A percentile compares a stretch with the other conserved stretches of the same genome.
phyloP scores from a whole-genome alignment of 208 protist species.

The Crithidia brevicula region DNA sequence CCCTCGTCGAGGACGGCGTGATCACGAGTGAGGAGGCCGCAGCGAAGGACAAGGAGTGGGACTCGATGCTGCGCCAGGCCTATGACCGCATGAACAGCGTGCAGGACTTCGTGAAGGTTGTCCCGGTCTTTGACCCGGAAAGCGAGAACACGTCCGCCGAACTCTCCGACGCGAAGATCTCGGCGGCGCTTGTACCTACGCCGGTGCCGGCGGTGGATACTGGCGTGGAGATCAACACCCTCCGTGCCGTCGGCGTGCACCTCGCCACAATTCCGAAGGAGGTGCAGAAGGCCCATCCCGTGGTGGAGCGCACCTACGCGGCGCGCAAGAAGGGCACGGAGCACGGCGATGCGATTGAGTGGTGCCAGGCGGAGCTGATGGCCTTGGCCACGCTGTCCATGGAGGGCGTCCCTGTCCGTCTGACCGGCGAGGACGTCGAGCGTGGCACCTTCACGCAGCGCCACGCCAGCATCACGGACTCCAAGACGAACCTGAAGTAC shows the following conservation, averaged over 20 bases:
- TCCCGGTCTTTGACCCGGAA: conserved; percentile 72
- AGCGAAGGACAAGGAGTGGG: conserved; percentile 76
- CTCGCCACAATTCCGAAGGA: conserved; percentile 88
- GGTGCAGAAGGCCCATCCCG: conserved; percentile 88
- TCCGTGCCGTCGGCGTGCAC: conserved; percentile 72
- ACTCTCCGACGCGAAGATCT: conserved; percentile 49
- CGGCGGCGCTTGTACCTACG: conserved; percentile 23
- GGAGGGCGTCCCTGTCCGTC: conserved; percentile 94
- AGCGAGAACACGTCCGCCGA: conserved; percentile 73
- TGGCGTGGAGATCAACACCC: conserved; percentile 64
- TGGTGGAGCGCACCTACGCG: conserved; percentile 92
- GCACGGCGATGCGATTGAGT: conserved; percentile 90
- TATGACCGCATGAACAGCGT: conserved; percentile 76
- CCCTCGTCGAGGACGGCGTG: conserved; percentile 82
- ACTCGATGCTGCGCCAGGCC: conserved; percentile 75
- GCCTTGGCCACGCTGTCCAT: conserved; percentile 94
- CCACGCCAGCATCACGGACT: conserved; percentile 96
- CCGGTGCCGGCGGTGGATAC: conserved; percentile 65
- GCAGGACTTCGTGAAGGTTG: conserved; percentile 87
- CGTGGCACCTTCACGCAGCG: conserved; percentile 99
- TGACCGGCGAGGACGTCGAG: conserved; percentile 97
- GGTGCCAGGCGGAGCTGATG: conserved; percentile 95
- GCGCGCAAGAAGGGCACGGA: conserved; percentile 88
- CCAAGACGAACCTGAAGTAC: conserved; percentile 91
- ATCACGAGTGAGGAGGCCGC: conserved; percentile 68